phyloP scores from a whole-genome alignment of 352 stramenopile genomes.

The Globisporangium carolinianum region DNA sequence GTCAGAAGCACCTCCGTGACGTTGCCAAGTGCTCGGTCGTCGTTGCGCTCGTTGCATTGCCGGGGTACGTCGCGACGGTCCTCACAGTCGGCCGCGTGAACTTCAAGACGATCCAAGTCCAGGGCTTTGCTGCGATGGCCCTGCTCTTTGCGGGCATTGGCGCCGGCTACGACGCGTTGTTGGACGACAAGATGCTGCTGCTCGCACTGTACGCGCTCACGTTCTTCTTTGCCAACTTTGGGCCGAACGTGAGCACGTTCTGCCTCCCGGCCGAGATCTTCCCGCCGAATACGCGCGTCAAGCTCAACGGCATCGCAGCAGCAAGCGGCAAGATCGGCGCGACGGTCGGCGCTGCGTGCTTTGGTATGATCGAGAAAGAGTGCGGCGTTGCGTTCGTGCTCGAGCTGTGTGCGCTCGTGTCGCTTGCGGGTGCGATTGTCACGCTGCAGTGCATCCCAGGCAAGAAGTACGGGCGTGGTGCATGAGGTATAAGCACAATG shows the following conservation, averaged over 20 bases:
- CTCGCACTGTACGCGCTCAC: no score
- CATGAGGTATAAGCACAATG: no score
- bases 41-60: constrained; percentile 62
- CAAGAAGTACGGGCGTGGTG: no score
- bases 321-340: constrained; percentile 62
- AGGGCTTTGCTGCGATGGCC: constrained; percentile 68
- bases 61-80: constrained; percentile 63
- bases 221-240: no score
- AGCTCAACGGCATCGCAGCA: constrained; percentile 69
- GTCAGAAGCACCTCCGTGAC: constrained; percentile 46
- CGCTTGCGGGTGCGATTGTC: no score
- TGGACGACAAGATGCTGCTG: constrained; percentile 18
- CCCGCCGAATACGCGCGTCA: constrained; percentile 23
- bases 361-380: no score
- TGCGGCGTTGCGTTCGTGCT: constrained; percentile 1
- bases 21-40: constrained; percentile 61
- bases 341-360: no score
- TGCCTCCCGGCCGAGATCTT: no score
- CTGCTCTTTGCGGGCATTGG: constrained; percentile 59
- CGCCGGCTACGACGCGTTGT: constrained; percentile 41
- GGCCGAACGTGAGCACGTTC: no score
- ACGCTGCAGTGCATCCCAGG: no score
- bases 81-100: constrained; percentile 56
- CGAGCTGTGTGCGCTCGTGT: no score
- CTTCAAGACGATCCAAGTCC: constrained; percentile 76